These are phyloP conservation scores for Theobroma grandiflorum DNA, from an alignment of 441 rosid genomes.

Conservation along the genomic window DNA sequence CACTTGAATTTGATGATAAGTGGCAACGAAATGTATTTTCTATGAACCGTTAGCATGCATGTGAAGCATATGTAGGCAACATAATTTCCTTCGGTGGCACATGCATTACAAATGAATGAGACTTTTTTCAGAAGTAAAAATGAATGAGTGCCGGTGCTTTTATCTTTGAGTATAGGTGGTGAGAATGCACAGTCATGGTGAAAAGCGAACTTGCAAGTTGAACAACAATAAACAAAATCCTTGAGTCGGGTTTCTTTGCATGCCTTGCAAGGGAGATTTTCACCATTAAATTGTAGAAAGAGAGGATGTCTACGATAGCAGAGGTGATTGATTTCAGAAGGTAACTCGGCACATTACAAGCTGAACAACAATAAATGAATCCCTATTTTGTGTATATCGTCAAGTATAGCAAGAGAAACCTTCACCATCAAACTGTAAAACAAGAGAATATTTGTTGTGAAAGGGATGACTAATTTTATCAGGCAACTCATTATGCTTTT, in stretches of 20 bases:
- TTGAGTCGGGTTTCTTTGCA: constrained; percentile 10
- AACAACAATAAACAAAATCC: constrained; percentile 20
- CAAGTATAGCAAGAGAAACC: background rate
- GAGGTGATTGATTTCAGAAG: background rate
- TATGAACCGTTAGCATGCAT: constrained; percentile 28
- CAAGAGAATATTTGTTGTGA: constrained; percentile 17
- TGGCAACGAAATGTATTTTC: constrained; percentile 24
- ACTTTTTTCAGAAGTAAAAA: constrained; percentile 1
- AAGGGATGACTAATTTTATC: background rate
- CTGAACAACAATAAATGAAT: background rate
- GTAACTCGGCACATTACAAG: constrained; percentile 2
- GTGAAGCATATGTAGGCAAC: background rate
- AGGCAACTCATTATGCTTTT: background rate
- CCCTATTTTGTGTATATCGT: background rate
- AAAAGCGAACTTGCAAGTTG: constrained; percentile 28
- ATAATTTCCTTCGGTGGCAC: background rate
- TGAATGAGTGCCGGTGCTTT: constrained; percentile 27
- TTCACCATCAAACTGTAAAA: background rate
- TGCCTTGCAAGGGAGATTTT: background rate
- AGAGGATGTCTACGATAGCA: background rate
- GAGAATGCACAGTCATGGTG: constrained; percentile 21
- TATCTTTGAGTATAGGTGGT: background rate
- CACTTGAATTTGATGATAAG: constrained; percentile 27
- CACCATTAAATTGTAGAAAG: background rate
- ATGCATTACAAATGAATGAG: constrained; percentile 27